Conservation (phyloP, 164 flowering plant species). For the Aristolochia fimbriata region DNA sequence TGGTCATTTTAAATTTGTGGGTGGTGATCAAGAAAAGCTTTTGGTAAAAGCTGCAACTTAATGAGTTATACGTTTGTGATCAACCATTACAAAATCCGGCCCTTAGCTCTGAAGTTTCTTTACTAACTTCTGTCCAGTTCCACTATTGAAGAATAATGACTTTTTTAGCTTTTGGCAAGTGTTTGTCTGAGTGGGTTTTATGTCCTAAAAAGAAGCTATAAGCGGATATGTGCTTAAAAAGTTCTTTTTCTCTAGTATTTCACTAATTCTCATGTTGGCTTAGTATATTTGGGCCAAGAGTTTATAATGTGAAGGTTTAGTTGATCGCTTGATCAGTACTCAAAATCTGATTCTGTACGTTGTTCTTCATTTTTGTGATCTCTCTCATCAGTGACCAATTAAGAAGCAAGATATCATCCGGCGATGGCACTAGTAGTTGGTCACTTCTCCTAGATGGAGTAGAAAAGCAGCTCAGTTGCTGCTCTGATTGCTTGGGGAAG, state of each 20-base stretch:
- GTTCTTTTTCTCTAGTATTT: too few species aligned
- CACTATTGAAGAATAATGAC: too few species aligned
- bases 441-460: conserved; percentile 21
- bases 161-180: too few species aligned
- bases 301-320: too few species aligned
- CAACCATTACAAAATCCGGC: too few species aligned
- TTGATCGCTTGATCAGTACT: background rate
- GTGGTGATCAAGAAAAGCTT: too few species aligned
- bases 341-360: background rate
- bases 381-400: conserved; percentile 35
- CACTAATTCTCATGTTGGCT: too few species aligned
- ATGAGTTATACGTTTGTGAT: too few species aligned
- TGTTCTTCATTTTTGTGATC: background rate
- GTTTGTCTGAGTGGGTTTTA: background rate
- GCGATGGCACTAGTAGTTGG: conserved; percentile 25
- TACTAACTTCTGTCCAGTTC: too few species aligned
- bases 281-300: too few species aligned
- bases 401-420: conserved; percentile 27
- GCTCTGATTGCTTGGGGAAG: conserved; percentile 41
- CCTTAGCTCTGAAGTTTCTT: too few species aligned
- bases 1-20: background rate
- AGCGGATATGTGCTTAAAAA: background rate
- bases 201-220: background rate
- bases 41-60: too few species aligned
- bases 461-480: conserved; percentile 41